These are phyloP conservation scores for Agaricus sinodeliciosus DNA, from an alignment of 768 basidiomycete species.

Conservation along the genomic window DNA sequence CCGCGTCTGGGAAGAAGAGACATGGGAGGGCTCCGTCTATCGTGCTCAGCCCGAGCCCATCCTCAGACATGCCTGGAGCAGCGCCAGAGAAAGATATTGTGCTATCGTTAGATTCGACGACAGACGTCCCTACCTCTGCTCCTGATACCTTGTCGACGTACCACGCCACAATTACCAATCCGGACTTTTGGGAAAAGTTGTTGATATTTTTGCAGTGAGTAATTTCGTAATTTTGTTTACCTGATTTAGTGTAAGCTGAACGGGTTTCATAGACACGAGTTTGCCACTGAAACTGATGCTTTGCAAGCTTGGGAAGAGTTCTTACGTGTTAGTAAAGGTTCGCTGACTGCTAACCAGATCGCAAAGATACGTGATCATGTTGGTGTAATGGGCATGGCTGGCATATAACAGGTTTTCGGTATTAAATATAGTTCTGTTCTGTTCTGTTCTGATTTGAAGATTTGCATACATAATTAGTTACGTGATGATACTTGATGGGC, in stretches of 20 bases:
- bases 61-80: slow-evolving; percentile 28
- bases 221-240: background rate
- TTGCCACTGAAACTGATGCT: slow-evolving; percentile 56
- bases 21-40: slow-evolving; percentile 73
- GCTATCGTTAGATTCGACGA: slow-evolving; percentile 54
- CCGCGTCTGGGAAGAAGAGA: slow-evolving; percentile 20
- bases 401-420: slow-evolving; percentile 34
- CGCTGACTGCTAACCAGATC: slow-evolving; percentile 78
- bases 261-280: slow-evolving; percentile 46
- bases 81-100: slow-evolving; percentile 54
- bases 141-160: slow-evolving; percentile 48
- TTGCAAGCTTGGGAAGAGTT: slow-evolving; percentile 80
- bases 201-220: slow-evolving; percentile 58
- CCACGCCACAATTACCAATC: slow-evolving; percentile 64
- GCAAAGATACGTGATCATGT: slow-evolving; percentile 88
- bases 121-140: slow-evolving; percentile 29
- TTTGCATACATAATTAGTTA: background rate
- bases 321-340: slow-evolving; percentile 73
- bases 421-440: background rate
- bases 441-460: background rate
- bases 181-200: slow-evolving; percentile 75
- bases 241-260: background rate
- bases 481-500: background rate
- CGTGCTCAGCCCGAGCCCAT: slow-evolving; percentile 72
- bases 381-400: slow-evolving; percentile 86